These are phyloP conservation scores for Aciculosporium take DNA, from an alignment of 2,329 filamentous ascomycete species.

Conservation along the genomic window DNA sequence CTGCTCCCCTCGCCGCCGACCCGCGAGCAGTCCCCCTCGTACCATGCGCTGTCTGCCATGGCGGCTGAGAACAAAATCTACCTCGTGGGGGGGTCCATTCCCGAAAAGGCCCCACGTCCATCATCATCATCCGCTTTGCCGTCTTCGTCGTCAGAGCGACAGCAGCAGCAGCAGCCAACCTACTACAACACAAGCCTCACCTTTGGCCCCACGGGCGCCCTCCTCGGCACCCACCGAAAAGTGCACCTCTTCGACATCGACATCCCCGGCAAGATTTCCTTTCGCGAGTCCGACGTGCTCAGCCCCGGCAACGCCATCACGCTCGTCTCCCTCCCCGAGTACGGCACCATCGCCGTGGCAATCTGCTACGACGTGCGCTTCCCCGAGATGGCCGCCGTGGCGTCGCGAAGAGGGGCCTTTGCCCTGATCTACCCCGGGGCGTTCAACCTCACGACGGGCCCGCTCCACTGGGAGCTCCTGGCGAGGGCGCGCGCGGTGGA, in stretches of 20 bases:
- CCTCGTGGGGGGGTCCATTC: slow-evolving; percentile 83
- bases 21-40: slow-evolving; percentile 60
- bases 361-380: slow-evolving; percentile 99
- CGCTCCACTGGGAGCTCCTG: slow-evolving; percentile 78
- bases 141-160: no score
- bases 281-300: slow-evolving; percentile 81
- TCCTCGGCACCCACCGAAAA: slow-evolving; percentile 84
- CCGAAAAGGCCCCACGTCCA: slow-evolving; percentile 45
- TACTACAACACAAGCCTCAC: slow-evolving; percentile 87
- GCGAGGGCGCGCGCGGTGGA: slow-evolving; percentile 76
- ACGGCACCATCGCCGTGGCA: slow-evolving; percentile 73
- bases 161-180: slow-evolving; percentile 29
- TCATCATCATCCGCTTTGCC: no score
- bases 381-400: slow-evolving; percentile 81
- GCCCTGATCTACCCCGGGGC: slow-evolving; percentile 87
- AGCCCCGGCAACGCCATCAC: slow-evolving; percentile 75
- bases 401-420: slow-evolving; percentile 75
- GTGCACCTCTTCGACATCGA: slow-evolving; percentile 96
- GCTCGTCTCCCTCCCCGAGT: slow-evolving; percentile 72
- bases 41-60: slow-evolving; percentile 67
- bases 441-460: slow-evolving; percentile 88
- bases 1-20: slow-evolving; percentile 65
- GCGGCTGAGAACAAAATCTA: slow-evolving; percentile 68
- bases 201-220: slow-evolving; percentile 62
- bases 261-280: slow-evolving; percentile 87